Conservation (phyloP, 2,329 filamentous ascomycete species). For the Ilyonectria robusta region DNA sequence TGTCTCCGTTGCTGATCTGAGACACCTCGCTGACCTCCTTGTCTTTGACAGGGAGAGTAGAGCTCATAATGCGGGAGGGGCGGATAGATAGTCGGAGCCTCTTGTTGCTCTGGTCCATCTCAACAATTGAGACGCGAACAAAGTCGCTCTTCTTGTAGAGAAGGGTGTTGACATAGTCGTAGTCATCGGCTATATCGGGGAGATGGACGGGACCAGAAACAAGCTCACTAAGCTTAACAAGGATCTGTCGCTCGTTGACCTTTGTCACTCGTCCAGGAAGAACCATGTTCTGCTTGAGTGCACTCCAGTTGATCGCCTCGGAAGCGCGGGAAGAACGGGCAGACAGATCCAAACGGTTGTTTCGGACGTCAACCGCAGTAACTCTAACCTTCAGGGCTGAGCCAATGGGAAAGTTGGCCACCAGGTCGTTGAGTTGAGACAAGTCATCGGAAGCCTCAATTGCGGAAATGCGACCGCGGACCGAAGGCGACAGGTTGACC, state of each 20-base stretch:
- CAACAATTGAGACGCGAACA: constrained; percentile 86
- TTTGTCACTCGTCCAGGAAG: constrained; percentile 89
- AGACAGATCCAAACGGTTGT: constrained; percentile 87
- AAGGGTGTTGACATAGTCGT: constrained; percentile 81
- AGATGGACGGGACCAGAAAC: constrained; percentile 86
- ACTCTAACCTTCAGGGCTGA: constrained; percentile 88
- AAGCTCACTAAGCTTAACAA: constrained; percentile 86
- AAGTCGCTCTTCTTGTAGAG: constrained; percentile 88
- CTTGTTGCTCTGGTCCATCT: constrained; percentile 88
- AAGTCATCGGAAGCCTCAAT: constrained; percentile 92
- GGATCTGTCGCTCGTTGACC: constrained; percentile 84
- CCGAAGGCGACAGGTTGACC: constrained; percentile 90
- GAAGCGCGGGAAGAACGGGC: constrained; percentile 72
- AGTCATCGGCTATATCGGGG: constrained; percentile 90
- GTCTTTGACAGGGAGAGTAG: constrained; percentile 84
- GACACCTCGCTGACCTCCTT: constrained; percentile 79
- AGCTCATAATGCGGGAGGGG: constrained; percentile 91
- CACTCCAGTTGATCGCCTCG: constrained; percentile 74
- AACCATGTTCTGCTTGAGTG: constrained; percentile 83
- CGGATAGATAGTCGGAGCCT: constrained; percentile 84
- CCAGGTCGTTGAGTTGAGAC: constrained; percentile 81
- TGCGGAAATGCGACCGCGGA: constrained; percentile 85
- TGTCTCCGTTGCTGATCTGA: constrained; percentile 82
- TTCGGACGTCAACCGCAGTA: constrained; percentile 78
- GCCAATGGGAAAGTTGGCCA: constrained; percentile 88